Base-by-base conservation (phyloP, 1,284 basidiomycete genomes). In the Kalmanozyma brasiliensis region DNA sequence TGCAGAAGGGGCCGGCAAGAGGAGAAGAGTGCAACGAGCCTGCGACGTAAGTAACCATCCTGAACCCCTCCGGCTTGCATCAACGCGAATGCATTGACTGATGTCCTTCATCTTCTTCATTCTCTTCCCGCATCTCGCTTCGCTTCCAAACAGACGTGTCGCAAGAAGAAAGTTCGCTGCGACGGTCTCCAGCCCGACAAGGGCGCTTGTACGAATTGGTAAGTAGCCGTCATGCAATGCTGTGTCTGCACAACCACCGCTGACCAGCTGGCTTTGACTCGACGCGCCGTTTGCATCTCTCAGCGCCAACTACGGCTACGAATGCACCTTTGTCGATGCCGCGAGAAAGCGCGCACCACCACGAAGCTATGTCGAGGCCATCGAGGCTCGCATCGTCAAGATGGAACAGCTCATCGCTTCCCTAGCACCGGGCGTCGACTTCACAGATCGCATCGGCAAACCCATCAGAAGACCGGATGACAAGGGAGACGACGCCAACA, bases 111-210 rank as follows among this genome's bases (percentile, higher is more conserved):
- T n/a, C n/a, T n/a, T n/a, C n/a, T n/a, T n/a, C n/a, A n/a, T n/a
- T 14, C 34, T 7, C 26, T 11, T 29, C 26, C 26, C 26, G 7
- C 24, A 1, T 42, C 0, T 17, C 26, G 22, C 16, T 24, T 34
- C 4, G 8, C 19, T 17, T 22, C n/a, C 16, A 7, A 20, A 43
- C 44, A 68, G 61, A 73, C 60, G 5, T 79, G 77, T 48, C 60
- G 77, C 38, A 76, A 76, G 63, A 79, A 79, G 32, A 79, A 79
- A 38, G 64, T 79, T 22, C 67, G 74, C 13, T 79, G 77, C 37
- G 73, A 77, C 35, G 77, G 77, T 26, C 63, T 78, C 3, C 66
- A 75, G 29, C 70, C 71, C 1, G 74, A 72, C 4, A 69, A 69
- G 32, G 65, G 61, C 11, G 66, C 70, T 29, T 79, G 76, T 40